Percentiles rank a stretch among this genome's conserved stretches.
phyloP scores from a whole-genome alignment of 257 asterid genomes.

The Leptodermis oblonga region DNA sequence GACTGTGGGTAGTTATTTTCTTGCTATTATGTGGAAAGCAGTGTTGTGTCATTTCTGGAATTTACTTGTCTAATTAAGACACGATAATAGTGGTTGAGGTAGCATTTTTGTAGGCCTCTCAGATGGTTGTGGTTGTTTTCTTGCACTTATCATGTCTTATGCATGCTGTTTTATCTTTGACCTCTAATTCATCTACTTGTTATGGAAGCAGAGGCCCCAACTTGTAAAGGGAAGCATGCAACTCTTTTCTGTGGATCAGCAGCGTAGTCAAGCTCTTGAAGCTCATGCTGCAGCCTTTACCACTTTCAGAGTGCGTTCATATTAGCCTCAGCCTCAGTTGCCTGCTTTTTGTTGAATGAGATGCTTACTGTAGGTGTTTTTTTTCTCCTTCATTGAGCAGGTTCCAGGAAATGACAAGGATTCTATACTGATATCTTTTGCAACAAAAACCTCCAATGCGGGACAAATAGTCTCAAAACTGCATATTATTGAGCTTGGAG shows the following conservation, averaged over 20 bases:
- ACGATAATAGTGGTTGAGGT: neutral
- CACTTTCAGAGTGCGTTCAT: constrained; percentile 56
- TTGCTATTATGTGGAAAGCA: neutral
- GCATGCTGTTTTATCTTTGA: neutral
- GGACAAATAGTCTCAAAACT: constrained; percentile 86
- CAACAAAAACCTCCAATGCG: constrained; percentile 72
- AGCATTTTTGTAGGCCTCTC: neutral
- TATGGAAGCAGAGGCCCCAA: constrained; percentile 69
- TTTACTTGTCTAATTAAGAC: neutral
- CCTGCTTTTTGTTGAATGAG: neutral
- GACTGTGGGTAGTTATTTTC: neutral
- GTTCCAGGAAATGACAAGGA: constrained; percentile 89
- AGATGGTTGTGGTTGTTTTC: neutral
- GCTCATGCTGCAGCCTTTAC: constrained; percentile 99
- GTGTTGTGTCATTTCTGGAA: neutral
- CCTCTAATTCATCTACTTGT: constrained; percentile 10
- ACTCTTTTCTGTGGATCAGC: constrained; percentile 92
- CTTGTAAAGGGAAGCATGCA: constrained; percentile 98
- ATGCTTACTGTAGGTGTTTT: constrained; percentile 16
- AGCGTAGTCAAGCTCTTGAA: constrained; percentile 97
- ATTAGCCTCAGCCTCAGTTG: constrained; percentile 15
- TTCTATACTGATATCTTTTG: constrained; percentile 90
- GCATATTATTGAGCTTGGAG: constrained; percentile 97
- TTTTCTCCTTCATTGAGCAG: constrained; percentile 41
- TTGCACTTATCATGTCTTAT: neutral